Evolutionary conservation across 192 early-diverging fungal species (phyloP).

Genomic region (Gonapodya prolifera): DNA sequence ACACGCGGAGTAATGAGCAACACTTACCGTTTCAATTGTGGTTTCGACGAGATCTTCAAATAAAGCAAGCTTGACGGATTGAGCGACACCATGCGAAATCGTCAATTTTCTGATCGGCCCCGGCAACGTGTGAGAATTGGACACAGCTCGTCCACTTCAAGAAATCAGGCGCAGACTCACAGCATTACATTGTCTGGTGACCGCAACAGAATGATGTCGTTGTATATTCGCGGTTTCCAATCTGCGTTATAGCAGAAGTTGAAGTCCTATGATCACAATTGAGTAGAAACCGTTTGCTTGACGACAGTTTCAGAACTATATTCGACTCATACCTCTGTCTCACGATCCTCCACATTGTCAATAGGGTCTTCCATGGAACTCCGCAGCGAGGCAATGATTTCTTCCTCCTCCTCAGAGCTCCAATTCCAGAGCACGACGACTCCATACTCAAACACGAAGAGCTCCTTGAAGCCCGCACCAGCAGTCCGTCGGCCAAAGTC

Average conservation of each 20-base stretch:
- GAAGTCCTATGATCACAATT: slow-evolving; percentile 70
- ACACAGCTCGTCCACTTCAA: not conserved
- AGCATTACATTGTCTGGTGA: not conserved
- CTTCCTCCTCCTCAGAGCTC: slow-evolving; percentile 63
- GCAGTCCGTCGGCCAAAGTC: no score
- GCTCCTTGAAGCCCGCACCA: no score
- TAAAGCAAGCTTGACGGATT: slow-evolving; percentile 82
- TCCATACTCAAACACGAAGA: slow-evolving; percentile 95
- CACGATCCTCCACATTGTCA: not conserved
- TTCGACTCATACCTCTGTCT: not conserved
- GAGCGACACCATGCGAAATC: slow-evolving; percentile 90
- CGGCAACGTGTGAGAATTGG: not conserved
- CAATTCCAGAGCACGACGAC: slow-evolving; percentile 96
- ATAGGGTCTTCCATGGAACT: slow-evolving; percentile 58
- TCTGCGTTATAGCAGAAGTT: slow-evolving; percentile 60
- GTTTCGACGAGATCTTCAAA: slow-evolving; percentile 89
- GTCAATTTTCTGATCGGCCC: slow-evolving; percentile 52
- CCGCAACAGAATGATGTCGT: slow-evolving; percentile 58
- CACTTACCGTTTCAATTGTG: slow-evolving; percentile 80
- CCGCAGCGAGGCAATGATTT: slow-evolving; percentile 55
- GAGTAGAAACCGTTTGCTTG: no score
- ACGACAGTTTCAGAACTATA: not conserved
- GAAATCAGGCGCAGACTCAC: no score
- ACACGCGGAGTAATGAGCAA: no score
- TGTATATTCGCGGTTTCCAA: slow-evolving; percentile 60